Evolutionary conservation across 208 protist species (phyloP).

Genomic region (Strigomonas culicis): DNA sequence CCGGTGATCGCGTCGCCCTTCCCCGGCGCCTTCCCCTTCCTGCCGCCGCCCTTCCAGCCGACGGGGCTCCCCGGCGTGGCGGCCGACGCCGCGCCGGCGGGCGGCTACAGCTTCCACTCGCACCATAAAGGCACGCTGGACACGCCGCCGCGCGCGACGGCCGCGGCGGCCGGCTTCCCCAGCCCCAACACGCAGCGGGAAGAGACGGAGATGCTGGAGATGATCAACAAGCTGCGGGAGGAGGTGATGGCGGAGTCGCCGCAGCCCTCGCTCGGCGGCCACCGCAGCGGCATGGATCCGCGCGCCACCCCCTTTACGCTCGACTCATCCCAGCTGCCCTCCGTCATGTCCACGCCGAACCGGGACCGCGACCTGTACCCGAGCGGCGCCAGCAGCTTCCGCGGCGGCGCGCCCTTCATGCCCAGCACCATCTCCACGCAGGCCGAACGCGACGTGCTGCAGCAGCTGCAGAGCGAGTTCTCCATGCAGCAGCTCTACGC

Average conservation of each 20-base stretch:
- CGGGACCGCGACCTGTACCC: not conserved
- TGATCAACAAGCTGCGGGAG: slow-evolving; percentile 22
- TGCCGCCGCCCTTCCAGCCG: slow-evolving; percentile 32
- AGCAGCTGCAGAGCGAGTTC: not conserved
- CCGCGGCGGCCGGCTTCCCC: slow-evolving; percentile 11
- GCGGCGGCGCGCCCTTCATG: not conserved
- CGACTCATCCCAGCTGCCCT: not conserved
- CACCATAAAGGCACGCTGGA: too few species aligned
- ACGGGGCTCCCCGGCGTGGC: not conserved
- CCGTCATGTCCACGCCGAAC: not conserved
- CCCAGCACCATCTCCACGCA: slow-evolving; percentile 11
- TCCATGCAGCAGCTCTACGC: not conserved
- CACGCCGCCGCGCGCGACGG: too few species aligned
- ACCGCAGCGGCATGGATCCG: not conserved
- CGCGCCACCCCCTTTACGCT: not conserved
- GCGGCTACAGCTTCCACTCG: too few species aligned
- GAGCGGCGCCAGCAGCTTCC: not conserved
- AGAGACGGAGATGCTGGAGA: slow-evolving; percentile 36
- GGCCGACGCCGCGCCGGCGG: slow-evolving; percentile 17
- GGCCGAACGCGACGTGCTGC: not conserved
- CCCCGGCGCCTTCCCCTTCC: slow-evolving; percentile 32
- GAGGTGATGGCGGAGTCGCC: slow-evolving; percentile 27
- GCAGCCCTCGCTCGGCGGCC: not conserved
- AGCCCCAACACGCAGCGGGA: slow-evolving; percentile 5
- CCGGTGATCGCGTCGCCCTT: slow-evolving; percentile 27